Evolutionary conservation across 2,329 filamentous ascomycete genomes (phyloP).

Genomic region (Pseudogymnoascus destructans): DNA sequence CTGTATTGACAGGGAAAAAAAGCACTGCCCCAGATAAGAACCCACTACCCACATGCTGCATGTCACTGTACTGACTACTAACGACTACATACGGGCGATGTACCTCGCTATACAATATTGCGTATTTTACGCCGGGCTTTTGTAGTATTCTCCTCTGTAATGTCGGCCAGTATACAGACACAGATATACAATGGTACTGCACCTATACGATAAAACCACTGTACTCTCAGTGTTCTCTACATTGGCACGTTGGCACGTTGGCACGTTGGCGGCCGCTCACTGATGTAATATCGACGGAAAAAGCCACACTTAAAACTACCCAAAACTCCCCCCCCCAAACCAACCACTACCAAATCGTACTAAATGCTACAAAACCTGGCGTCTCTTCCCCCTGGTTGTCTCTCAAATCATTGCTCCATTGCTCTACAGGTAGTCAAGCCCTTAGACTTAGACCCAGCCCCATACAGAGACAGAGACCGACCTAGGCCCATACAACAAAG

Average conservation of each 20-base stretch:
- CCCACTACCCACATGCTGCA: background rate
- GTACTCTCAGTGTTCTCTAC: background rate
- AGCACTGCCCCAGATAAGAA: constrained; percentile 4
- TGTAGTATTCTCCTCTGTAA: background rate
- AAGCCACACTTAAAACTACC: constrained; percentile 8
- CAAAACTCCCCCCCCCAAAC: background rate
- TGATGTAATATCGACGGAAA: background rate
- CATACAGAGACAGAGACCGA: too few species aligned
- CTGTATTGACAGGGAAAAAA: constrained; percentile 5
- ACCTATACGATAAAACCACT: background rate
- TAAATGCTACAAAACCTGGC: too few species aligned
- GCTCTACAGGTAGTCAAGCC: background rate
- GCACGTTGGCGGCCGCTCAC: background rate
- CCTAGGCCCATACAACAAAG: background rate
- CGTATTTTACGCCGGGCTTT: background rate
- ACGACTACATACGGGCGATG: background rate
- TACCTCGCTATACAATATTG: background rate
- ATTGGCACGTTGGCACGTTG: background rate
- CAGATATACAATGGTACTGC: background rate
- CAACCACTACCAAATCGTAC: too few species aligned
- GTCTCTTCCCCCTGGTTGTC: background rate
- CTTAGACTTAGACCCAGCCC: background rate
- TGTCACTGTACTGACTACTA: background rate
- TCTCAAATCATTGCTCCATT: background rate
- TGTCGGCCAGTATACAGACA: background rate